These are phyloP conservation scores for Cytospora piceicola DNA, from an alignment of 2,329 filamentous ascomycete species.

Conservation along the genomic window DNA sequence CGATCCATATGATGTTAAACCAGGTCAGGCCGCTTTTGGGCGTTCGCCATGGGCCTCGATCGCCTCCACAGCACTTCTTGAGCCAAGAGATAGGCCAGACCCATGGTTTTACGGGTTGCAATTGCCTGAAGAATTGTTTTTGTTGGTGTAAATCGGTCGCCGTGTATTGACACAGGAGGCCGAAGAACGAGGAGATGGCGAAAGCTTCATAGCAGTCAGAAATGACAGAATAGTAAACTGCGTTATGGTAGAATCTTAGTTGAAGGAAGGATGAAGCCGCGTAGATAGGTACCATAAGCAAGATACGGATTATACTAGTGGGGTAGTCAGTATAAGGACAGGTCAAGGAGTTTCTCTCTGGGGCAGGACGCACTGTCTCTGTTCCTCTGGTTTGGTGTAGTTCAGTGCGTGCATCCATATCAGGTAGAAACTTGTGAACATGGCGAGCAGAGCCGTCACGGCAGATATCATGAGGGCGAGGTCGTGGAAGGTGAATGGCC, in stretches of 20 bases:
- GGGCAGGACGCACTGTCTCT: slow-evolving; percentile 53
- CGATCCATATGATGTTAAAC: slow-evolving; percentile 87
- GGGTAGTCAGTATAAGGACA: slow-evolving; percentile 15
- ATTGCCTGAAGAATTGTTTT: slow-evolving; percentile 76
- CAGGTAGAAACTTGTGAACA: slow-evolving; percentile 58
- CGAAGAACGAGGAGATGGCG: slow-evolving; percentile 85
- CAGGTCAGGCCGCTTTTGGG: slow-evolving; percentile 82
- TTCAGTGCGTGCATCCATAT: slow-evolving; percentile 63
- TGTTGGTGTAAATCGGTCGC: slow-evolving; percentile 78
- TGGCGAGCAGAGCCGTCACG: slow-evolving; percentile 53
- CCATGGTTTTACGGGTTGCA: slow-evolving; percentile 71
- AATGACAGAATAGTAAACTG: slow-evolving; percentile 80
- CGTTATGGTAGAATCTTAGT: slow-evolving; percentile 74
- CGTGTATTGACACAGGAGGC: slow-evolving; percentile 79
- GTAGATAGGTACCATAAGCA: slow-evolving; percentile 88
- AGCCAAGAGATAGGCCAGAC: slow-evolving; percentile 74
- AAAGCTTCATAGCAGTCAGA: slow-evolving; percentile 90
- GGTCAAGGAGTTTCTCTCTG: slow-evolving; percentile 2
- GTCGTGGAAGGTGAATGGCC: slow-evolving; percentile 57
- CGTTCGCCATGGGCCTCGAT: slow-evolving; percentile 71
- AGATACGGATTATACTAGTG: slow-evolving; percentile 77
- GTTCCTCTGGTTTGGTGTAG: slow-evolving; percentile 64
- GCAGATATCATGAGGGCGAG: slow-evolving; percentile 57
- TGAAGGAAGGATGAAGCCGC: slow-evolving; percentile 73
- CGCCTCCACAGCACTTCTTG: slow-evolving; percentile 70